phyloP scores from a whole-genome alignment of 2,329 filamentous ascomycete species.

The Diaporthe capsici region DNA sequence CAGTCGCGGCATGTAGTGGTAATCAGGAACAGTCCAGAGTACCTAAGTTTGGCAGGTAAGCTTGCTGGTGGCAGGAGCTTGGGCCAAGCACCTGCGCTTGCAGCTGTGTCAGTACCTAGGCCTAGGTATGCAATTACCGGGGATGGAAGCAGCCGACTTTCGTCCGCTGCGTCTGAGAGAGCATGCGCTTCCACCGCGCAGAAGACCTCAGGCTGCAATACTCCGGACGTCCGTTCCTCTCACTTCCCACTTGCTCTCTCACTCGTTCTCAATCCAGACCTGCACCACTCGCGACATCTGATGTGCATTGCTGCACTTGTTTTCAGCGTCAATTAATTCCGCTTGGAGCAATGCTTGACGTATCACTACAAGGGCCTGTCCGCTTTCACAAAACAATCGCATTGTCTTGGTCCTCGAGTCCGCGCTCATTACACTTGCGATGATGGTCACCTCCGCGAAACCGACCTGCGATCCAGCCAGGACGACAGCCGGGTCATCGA shows the following conservation, averaged over 20 bases:
- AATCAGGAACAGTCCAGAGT: neutral
- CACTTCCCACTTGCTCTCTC: neutral
- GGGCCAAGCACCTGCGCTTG: slow-evolving; percentile 25
- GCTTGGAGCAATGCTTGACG: neutral
- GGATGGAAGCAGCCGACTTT: neutral
- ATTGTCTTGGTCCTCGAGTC: slow-evolving; percentile 38
- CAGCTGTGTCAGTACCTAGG: neutral
- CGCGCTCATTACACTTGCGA: neutral
- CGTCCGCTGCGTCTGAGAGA: neutral
- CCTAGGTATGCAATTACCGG: slow-evolving; percentile 34
- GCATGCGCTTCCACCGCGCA: neutral
- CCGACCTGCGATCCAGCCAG: neutral
- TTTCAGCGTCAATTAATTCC: neutral
- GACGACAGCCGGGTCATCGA: neutral
- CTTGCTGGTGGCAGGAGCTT: slow-evolving; percentile 32
- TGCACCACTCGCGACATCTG: neutral
- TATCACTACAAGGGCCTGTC: neutral
- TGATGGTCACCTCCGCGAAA: neutral
- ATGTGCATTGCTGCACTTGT: too few species aligned
- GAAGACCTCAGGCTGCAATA: neutral
- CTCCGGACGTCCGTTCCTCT: neutral
- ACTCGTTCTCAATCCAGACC: neutral
- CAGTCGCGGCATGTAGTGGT: neutral
- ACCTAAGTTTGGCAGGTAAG: neutral
- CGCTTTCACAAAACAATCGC: slow-evolving; percentile 32